Base-by-base conservation (phyloP, 805 yeast species). In the Candida cerambycidarum region DNA sequence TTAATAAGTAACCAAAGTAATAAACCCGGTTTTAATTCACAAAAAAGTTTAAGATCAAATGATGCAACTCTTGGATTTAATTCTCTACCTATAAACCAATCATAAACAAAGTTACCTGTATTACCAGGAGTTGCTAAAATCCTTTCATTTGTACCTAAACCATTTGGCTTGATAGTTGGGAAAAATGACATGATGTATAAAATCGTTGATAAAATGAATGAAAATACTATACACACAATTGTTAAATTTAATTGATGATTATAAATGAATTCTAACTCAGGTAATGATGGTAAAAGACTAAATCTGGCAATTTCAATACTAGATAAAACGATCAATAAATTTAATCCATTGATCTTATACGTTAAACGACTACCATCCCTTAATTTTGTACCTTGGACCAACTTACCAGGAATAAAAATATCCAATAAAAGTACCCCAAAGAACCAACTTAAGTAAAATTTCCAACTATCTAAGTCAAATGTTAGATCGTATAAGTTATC, bases 41-140 rank as follows among this genome's bases (percentile, higher is more conserved):
- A 87, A 56, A 86, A 93, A 53, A 89, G 64, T 66, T 93, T 93
- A 62, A 93, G 80, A 60, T 93, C 99, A 74, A 90, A 80, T 0
- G 76, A 56, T 1, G 95, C 93, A 45, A 87, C 69, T 53, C 98
- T 75, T 19, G 98, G 99, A 61, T 93, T 93, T 57, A 93, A 72
- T 65, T 92, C 98, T 46, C 99, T 80, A 23, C 99, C 99, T 59
- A 93, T 89, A 58, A 89, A 93, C 97, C 97, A 90, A 58, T 93
- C 97, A 59, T 86, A 92, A 8, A 92, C 53, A 0, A 64, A 52
- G 51, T 78, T 81, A 0, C 88, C 86, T 0, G 95, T 74, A 65
- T 92, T 92, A 2, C 99, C 99, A 34, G 93, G 93, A 30, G 77
- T 62, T 0, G 97, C 90, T 40, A 93, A 71, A 30, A 93, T 79